These are phyloP conservation scores for Penicillium longicatenatum DNA, from an alignment of 495 filamentous ascomycete genomes.

Conservation along the genomic window DNA sequence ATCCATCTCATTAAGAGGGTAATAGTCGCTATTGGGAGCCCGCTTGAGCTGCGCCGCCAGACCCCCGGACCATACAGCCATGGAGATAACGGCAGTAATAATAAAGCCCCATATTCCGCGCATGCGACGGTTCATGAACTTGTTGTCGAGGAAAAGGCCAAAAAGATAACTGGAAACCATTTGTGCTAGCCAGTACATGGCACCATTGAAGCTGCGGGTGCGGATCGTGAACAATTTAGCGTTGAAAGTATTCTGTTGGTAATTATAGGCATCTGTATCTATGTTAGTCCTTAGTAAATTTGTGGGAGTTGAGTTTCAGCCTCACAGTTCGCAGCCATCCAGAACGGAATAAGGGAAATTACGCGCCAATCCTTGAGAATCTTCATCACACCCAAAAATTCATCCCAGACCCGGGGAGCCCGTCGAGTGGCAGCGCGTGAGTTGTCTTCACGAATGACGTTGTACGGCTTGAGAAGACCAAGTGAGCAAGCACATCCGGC, in stretches of 20 bases:
- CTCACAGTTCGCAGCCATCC: constrained; percentile 10
- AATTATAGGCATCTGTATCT: constrained; percentile 6
- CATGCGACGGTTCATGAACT: constrained; percentile 7
- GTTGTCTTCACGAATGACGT: constrained; percentile 10
- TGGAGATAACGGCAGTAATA: constrained; percentile 2
- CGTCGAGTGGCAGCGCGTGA: constrained; percentile 1
- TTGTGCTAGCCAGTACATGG: constrained; percentile 10
- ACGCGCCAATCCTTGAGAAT: constrained; percentile 9
- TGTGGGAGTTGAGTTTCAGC: neutral
- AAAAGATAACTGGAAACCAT: constrained; percentile 10
- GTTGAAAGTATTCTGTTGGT: constrained; percentile 9
- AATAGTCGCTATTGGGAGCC: neutral
- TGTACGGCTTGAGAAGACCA: constrained; percentile 5
- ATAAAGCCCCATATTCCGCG: constrained; percentile 8
- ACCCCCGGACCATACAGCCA: neutral
- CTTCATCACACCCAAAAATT: constrained; percentile 2
- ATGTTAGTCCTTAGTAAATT: neutral
- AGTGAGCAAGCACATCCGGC: constrained; percentile 1
- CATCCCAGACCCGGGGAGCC: neutral
- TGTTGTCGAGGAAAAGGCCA: constrained; percentile 9
- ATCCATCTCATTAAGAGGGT: constrained; percentile 2
- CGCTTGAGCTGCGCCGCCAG: neutral
- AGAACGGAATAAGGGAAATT: constrained; percentile 7
- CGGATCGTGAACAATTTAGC: constrained; percentile 5
- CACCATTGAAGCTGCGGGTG: constrained; percentile 5